Percentiles rank a stretch among this genome's conserved stretches.
Evolutionary conservation across 768 basidiomycete species (phyloP).

Genomic region (Leccinum pellstonianum): DNA sequence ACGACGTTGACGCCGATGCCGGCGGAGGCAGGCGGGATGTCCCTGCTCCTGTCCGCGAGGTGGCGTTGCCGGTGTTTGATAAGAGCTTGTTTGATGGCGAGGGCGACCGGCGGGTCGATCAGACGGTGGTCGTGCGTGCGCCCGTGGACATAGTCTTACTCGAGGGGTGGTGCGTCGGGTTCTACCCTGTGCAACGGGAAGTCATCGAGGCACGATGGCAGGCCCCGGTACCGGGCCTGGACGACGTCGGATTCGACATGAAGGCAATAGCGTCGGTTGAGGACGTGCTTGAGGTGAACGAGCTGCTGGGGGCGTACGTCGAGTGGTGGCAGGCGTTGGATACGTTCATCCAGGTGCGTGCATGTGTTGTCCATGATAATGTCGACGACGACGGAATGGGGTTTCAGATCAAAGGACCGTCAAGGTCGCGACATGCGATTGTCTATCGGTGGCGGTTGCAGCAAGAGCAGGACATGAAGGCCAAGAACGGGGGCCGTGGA

Average conservation of each 20-base stretch:
- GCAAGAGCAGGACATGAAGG: constrained; percentile 90
- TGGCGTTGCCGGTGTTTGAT: constrained; percentile 79
- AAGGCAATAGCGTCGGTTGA: constrained; percentile 41
- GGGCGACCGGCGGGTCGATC: constrained; percentile 68
- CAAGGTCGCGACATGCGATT: constrained; percentile 41
- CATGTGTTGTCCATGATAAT: background rate
- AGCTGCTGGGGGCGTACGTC: constrained; percentile 55
- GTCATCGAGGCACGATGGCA: constrained; percentile 58
- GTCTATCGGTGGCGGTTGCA: constrained; percentile 88
- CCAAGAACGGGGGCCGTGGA: constrained; percentile 76
- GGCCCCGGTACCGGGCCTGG: constrained; percentile 22
- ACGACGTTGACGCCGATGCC: constrained; percentile 15
- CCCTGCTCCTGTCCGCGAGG: background rate
- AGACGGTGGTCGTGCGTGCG: constrained; percentile 41
- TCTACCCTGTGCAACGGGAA: constrained; percentile 55
- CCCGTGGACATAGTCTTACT: constrained; percentile 81
- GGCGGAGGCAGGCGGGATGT: background rate
- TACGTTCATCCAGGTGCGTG: constrained; percentile 70
- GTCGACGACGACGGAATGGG: constrained; percentile 3
- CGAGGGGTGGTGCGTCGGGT: constrained; percentile 97
- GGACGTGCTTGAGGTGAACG: constrained; percentile 65
- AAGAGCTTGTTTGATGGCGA: constrained; percentile 79
- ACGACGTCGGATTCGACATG: constrained; percentile 28
- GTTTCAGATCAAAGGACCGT: constrained; percentile 39
- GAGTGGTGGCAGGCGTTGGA: constrained; percentile 71